These are phyloP conservation scores for Houttuynia cordata DNA, from an alignment of 164 flowering plant species.

Conservation along the genomic window DNA sequence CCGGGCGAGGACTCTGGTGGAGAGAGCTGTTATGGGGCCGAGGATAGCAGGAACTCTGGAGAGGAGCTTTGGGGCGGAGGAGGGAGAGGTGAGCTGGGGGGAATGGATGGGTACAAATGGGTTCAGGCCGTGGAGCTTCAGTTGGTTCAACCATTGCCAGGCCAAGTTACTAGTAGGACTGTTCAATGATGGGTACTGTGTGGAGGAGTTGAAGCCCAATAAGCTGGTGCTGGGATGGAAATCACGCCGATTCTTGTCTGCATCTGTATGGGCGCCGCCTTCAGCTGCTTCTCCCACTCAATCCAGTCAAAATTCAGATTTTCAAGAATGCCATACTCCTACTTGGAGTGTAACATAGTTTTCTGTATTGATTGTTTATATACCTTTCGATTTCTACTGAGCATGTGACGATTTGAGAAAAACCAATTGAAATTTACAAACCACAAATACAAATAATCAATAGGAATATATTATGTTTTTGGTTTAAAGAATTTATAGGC, in stretches of 20 bases:
- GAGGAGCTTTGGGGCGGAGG: conserved; percentile 24
- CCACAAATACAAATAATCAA: too few species aligned
- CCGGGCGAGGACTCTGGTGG: conserved; percentile 52
- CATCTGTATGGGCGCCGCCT: conserved; percentile 57
- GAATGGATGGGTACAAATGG: conserved; percentile 38
- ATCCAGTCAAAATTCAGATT: neutral
- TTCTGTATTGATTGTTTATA: too few species aligned
- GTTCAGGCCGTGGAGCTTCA: conserved; percentile 26
- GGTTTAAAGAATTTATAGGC: too few species aligned
- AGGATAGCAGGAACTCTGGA: conserved; percentile 44
- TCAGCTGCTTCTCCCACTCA: neutral
- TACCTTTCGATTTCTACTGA: too few species aligned
- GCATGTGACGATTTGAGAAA: too few species aligned
- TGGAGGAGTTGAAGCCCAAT: conserved; percentile 41
- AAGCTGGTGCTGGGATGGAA: conserved; percentile 65
- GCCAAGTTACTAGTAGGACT: conserved; percentile 61
- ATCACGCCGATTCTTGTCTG: conserved; percentile 50
- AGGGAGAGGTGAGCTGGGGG: conserved; percentile 32
- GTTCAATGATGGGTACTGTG: conserved; percentile 61
- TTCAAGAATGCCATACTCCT: neutral
- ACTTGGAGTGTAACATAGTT: too few species aligned
- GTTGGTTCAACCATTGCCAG: conserved; percentile 66
- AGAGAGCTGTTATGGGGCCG: conserved; percentile 57
- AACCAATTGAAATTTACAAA: too few species aligned
- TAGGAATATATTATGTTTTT: too few species aligned